A percentile compares a stretch with the other conserved stretches of the same genome.
Evolutionary conservation across 73 alveolate genomes (phyloP).

Genomic region (Loxodes magnus): DNA sequence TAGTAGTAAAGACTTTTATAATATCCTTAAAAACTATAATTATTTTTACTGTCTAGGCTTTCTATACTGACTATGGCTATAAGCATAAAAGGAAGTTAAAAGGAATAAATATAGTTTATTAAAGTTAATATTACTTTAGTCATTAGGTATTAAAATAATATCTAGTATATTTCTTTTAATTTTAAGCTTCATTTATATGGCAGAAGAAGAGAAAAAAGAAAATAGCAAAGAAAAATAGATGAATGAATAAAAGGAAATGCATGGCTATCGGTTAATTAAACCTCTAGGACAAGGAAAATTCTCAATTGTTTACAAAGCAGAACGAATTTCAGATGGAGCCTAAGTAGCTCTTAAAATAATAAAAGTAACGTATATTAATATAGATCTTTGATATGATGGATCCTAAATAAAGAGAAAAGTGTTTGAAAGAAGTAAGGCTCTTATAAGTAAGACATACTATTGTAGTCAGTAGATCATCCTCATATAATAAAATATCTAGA

Average conservation of each 20-base stretch:
- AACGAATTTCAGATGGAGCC: slow-evolving; percentile 38
- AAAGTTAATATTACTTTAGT: too few relatives aligned
- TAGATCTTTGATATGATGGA: slow-evolving; percentile 96
- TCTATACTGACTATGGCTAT: too few relatives aligned
- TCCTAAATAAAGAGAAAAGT: slow-evolving; percentile 81
- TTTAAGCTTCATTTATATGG: too few relatives aligned
- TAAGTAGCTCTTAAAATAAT: slow-evolving; percentile 82
- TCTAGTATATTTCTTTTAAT: too few relatives aligned
- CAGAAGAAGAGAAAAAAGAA: too few relatives aligned
- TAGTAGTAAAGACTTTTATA: too few relatives aligned
- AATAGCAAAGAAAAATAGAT: too few relatives aligned
- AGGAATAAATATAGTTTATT: too few relatives aligned
- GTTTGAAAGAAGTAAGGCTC: slow-evolving; percentile 84
- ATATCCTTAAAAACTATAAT: too few relatives aligned
- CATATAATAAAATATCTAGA: slow-evolving; percentile 81
- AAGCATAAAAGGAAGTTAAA: too few relatives aligned
- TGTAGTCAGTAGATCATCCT: slow-evolving; percentile 83
- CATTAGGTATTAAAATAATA: too few relatives aligned
- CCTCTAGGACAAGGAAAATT: slow-evolving; percentile 93
- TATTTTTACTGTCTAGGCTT: too few relatives aligned
- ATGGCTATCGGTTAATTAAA: slow-evolving; percentile 30
- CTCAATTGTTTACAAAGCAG: slow-evolving; percentile 90
- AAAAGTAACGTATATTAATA: slow-evolving; percentile 30
- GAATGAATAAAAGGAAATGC: slow-evolving; percentile 27
- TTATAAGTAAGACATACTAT: slow-evolving; percentile 31